phyloP scores from a whole-genome alignment of 306 rosid species.

The Dicorynia guianensis region DNA sequence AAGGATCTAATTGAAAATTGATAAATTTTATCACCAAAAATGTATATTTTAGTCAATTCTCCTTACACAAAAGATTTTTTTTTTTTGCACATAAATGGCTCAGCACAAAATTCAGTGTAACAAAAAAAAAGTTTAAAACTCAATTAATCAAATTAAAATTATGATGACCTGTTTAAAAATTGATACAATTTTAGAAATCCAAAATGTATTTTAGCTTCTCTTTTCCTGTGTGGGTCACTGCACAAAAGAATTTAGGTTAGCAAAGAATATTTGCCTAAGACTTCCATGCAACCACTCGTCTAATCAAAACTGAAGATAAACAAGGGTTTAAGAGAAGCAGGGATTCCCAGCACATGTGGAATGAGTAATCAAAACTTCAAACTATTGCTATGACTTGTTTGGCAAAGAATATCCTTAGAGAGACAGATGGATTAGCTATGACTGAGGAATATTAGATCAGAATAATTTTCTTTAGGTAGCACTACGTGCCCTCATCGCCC shows the following conservation, averaged over 20 bases:
- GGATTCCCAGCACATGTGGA: neutral
- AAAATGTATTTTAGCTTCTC: too few species aligned
- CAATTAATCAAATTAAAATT: too few species aligned
- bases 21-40: too few species aligned
- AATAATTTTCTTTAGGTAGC: neutral
- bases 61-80: too few species aligned
- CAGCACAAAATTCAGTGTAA: too few species aligned
- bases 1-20: too few species aligned
- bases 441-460: neutral
- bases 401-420: neutral
- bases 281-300: neutral
- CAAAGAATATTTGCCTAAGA: neutral
- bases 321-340: constrained; percentile 7
- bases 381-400: neutral
- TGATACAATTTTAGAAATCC: too few species aligned
- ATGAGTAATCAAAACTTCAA: neutral
- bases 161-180: too few species aligned
- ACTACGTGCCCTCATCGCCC: too few species aligned
- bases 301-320: neutral
- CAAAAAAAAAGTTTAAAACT: too few species aligned
- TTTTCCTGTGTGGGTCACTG: neutral
- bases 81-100: too few species aligned
- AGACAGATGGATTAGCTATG: neutral
- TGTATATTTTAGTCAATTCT: too few species aligned
- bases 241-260: neutral